phyloP scores from a whole-genome alignment of 371 early-diverging fungal genomes.

The Mucor piriformis region DNA sequence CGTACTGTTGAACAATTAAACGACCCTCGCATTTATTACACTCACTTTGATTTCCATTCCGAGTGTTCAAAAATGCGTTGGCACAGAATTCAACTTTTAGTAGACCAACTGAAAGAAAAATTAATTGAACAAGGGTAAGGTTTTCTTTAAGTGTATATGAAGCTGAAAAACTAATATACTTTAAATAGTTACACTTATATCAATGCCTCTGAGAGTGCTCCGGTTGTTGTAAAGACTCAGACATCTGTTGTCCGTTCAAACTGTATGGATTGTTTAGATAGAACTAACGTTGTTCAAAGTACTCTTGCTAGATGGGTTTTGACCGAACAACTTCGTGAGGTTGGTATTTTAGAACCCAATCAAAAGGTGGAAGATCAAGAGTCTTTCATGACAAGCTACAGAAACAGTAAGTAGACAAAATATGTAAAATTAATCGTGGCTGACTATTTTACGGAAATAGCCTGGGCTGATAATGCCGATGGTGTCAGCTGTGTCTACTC shows the following conservation, averaged over 20 bases:
- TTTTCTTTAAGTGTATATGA: neutral
- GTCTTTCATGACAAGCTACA: slow-evolving; percentile 42
- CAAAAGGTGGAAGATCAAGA: slow-evolving; percentile 64
- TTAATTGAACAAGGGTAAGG: slow-evolving; percentile 68
- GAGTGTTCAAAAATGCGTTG: slow-evolving; percentile 94
- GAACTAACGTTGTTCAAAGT: slow-evolving; percentile 98
- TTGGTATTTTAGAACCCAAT: slow-evolving; percentile 59
- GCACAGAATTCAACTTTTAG: slow-evolving; percentile 75
- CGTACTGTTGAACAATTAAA: slow-evolving; percentile 62
- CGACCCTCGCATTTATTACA: slow-evolving; percentile 70
- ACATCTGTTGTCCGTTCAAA: slow-evolving; percentile 93
- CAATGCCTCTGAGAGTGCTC: slow-evolving; percentile 5
- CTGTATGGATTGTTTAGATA: slow-evolving; percentile 99
- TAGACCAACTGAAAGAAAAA: slow-evolving; percentile 71
- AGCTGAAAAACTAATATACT: neutral
- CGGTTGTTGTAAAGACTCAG: slow-evolving; percentile 58
- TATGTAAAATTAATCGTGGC: neutral
- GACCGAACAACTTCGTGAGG: slow-evolving; percentile 65
- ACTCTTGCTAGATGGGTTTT: slow-evolving; percentile 79
- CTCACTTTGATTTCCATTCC: slow-evolving; percentile 96
- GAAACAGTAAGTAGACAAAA: slow-evolving; percentile 39
- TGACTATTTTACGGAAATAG: slow-evolving; percentile 28
- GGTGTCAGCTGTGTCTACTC: slow-evolving; percentile 93
- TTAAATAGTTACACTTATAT: slow-evolving; percentile 23
- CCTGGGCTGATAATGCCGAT: slow-evolving; percentile 99